Percentiles rank a stretch among this genome's conserved stretches.
These are phyloP conservation scores for Lentinula sp. DNA, from an alignment of 768 basidiomycete species.

Conservation along the genomic window DNA sequence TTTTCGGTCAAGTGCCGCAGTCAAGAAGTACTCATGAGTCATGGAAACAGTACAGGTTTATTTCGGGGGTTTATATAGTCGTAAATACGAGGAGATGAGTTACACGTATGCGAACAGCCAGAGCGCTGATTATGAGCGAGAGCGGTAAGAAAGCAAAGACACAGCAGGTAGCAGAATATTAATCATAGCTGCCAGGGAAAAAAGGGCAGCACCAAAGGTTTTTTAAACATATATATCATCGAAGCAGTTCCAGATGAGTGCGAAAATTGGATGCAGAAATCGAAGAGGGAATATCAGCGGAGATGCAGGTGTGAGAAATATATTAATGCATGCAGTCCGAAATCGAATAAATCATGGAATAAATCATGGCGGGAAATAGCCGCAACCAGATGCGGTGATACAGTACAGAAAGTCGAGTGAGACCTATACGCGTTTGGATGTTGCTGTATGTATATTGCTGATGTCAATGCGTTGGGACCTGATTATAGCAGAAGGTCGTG, in stretches of 20 bases:
- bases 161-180: slow-evolving; percentile 2
- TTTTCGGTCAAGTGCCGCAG: neutral
- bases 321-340: slow-evolving; percentile 2
- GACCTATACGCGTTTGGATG: neutral
- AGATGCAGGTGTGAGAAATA: neutral
- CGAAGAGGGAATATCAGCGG: neutral
- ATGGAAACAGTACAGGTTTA: neutral
- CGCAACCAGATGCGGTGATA: slow-evolving; percentile 7
- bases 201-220: neutral
- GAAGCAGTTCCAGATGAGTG: neutral
- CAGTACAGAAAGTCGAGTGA: neutral
- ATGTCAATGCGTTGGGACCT: neutral
- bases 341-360: slow-evolving; percentile 21
- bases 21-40: neutral
- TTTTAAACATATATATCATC: neutral
- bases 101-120: neutral
- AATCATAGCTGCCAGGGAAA: neutral
- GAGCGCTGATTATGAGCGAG: neutral
- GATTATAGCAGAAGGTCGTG: neutral
- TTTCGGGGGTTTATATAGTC: neutral
- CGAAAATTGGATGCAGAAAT: neutral
- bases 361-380: slow-evolving; percentile 19
- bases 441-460: slow-evolving; percentile 1
- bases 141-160: neutral
- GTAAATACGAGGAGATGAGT: neutral